A percentile compares a stretch with the other conserved stretches of the same genome.
Conservation (phyloP, 306 rosid genomes). For the Rubus parviflorus region DNA sequence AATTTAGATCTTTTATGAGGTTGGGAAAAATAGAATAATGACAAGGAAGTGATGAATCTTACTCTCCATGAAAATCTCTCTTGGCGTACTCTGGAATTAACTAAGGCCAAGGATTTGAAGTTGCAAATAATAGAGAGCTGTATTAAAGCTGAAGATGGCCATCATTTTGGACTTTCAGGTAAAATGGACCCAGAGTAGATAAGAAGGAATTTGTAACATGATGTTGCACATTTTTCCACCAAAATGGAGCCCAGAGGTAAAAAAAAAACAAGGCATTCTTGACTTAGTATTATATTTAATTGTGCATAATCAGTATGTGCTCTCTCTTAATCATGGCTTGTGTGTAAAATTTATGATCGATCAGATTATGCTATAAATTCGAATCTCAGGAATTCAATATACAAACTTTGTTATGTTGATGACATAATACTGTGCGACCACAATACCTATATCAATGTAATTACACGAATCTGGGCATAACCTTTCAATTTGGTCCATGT, state of each 20-base stretch:
- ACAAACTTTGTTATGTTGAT: neutral
- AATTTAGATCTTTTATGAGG: too few species aligned
- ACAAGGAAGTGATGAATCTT: constrained; percentile 12
- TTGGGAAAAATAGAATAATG: too few species aligned
- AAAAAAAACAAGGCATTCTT: neutral
- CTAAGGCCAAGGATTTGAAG: too few species aligned
- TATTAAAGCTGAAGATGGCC: neutral
- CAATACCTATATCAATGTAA: constrained; percentile 43
- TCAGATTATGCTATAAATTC: neutral
- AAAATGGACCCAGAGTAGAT: neutral
- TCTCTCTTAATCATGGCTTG: neutral
- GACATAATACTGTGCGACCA: constrained; percentile 4
- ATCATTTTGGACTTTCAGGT: neutral
- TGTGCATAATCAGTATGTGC: too few species aligned
- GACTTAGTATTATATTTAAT: neutral
- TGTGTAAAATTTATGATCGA: neutral
- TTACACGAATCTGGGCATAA: constrained; percentile 33
- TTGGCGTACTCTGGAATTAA: neutral
- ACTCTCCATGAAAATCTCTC: neutral
- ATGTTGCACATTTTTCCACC: neutral
- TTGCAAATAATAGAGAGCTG: neutral
- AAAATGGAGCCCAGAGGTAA: neutral
- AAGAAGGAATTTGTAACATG: neutral
- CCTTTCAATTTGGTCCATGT: constrained; percentile 12
- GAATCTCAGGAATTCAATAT: neutral